phyloP scores from a whole-genome alignment of 2,329 filamentous ascomycete genomes.

The Diaporthe eres region DNA sequence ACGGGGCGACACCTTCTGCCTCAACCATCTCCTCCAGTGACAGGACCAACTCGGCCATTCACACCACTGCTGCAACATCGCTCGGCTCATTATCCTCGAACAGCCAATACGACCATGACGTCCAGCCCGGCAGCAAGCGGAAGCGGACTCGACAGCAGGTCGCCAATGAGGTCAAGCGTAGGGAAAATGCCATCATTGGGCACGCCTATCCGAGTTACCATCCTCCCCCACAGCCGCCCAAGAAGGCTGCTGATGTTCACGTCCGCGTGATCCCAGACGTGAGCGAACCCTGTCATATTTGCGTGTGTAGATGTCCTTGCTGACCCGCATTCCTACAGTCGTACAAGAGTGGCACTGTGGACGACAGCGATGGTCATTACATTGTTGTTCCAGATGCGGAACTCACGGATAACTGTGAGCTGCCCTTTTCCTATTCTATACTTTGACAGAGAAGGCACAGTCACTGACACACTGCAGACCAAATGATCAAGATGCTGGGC shows the following conservation, averaged over 20 bases:
- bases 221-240: constrained; percentile 87
- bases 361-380: constrained; percentile 98
- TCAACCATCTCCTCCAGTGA: constrained; percentile 83
- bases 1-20: constrained; percentile 71
- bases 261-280: constrained; percentile 76
- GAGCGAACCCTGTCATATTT: constrained; percentile 52
- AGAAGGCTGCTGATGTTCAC: constrained; percentile 87
- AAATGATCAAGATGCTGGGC: constrained; percentile 89
- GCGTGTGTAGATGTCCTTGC: background rate
- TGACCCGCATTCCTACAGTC: constrained; percentile 28
- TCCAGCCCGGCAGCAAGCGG: constrained; percentile 84
- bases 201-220: constrained; percentile 85
- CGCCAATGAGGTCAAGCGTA: constrained; percentile 85
- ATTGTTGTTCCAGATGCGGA: constrained; percentile 90
- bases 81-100: constrained; percentile 77
- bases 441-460: background rate
- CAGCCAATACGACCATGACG: constrained; percentile 75
- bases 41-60: constrained; percentile 82
- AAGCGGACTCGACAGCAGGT: constrained; percentile 87
- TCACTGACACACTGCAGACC: constrained; percentile 70
- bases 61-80: constrained; percentile 92
- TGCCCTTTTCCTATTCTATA: background rate
- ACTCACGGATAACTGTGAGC: constrained; percentile 90
- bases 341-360: constrained; percentile 79
- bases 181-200: constrained; percentile 78